Conservation (phyloP, 305 asterid species). For the Caryopteris hybrid region DNA sequence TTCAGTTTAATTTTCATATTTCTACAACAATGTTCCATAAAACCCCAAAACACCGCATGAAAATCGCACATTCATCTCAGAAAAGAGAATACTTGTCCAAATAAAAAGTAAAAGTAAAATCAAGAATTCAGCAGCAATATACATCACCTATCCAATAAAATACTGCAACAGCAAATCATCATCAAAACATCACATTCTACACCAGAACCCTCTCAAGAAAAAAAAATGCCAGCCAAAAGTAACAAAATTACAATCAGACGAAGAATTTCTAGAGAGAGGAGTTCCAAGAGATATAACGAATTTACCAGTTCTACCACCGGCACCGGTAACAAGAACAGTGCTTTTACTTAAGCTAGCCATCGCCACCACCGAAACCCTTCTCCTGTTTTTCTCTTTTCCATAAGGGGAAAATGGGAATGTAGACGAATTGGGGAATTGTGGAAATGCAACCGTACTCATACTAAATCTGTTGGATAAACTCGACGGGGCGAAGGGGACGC, state of each 20-base stretch:
- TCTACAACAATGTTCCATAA: background rate
- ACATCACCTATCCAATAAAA: background rate
- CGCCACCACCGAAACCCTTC: conserved; percentile 13
- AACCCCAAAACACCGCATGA: conserved; percentile 1
- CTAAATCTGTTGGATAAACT: background rate
- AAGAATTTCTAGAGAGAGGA: background rate
- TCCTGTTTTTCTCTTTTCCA: background rate
- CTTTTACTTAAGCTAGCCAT: conserved; percentile 5
- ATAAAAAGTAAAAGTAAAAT: too few relatives aligned
- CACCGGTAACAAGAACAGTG: conserved; percentile 23
- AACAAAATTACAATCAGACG: background rate
- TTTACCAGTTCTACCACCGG: conserved; percentile 26
- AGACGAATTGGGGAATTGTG: background rate
- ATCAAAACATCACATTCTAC: background rate
- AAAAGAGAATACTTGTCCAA: too few relatives aligned
- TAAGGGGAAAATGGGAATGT: conserved; percentile 13
- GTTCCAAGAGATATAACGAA: background rate
- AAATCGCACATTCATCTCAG: background rate
- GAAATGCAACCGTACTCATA: conserved; percentile 1
- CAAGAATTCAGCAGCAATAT: background rate
- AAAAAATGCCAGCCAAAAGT: background rate
- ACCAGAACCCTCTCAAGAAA: background rate
- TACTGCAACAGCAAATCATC: background rate
- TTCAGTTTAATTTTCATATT: background rate
- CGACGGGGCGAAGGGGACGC: background rate